A percentile compares a stretch with the other conserved stretches of the same genome.
Conservation (phyloP, 1,284 basidiomycete species). For the Apiotrichum montevideense region DNA sequence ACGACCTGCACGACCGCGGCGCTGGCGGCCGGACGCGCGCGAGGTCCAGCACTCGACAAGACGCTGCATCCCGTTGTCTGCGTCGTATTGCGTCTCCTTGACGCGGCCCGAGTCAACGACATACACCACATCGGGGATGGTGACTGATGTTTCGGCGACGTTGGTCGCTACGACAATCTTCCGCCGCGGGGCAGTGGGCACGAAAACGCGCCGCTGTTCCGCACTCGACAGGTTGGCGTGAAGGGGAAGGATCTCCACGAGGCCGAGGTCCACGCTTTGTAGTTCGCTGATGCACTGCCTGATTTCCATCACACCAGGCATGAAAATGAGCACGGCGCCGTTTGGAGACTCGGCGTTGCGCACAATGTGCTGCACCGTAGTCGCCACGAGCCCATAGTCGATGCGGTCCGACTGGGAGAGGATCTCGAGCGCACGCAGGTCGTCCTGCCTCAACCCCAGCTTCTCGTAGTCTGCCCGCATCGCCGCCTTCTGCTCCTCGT, state of each 20-base stretch:
- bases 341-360: conserved; percentile 46
- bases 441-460: conserved; percentile 55
- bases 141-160: conserved; percentile 82
- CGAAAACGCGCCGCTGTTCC: conserved; percentile 81
- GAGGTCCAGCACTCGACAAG: conserved; percentile 65
- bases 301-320: conserved; percentile 83
- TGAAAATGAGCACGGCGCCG: conserved; percentile 76
- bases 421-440: conserved; percentile 57
- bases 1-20: conserved; percentile 83
- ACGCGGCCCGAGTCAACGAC: conserved; percentile 82
- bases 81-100: conserved; percentile 81
- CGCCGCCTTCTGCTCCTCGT: conserved; percentile 52
- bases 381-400: conserved; percentile 71
- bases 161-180: conserved; percentile 89
- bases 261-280: conserved; percentile 45
- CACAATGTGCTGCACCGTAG: conserved; percentile 63
- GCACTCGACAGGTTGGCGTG: conserved; percentile 83
- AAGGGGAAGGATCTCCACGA: conserved; percentile 67
- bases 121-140: conserved; percentile 82
- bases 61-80: conserved; percentile 66
- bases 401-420: conserved; percentile 61
- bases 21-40: conserved; percentile 72
- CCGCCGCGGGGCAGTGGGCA: conserved; percentile 60
- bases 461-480: conserved; percentile 53
- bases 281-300: conserved; percentile 70